Evolutionary conservation across 208 protist species (phyloP), one percentile per base, ranked within the genome.

Genomic region (Leishmania amazonensis): DNA sequence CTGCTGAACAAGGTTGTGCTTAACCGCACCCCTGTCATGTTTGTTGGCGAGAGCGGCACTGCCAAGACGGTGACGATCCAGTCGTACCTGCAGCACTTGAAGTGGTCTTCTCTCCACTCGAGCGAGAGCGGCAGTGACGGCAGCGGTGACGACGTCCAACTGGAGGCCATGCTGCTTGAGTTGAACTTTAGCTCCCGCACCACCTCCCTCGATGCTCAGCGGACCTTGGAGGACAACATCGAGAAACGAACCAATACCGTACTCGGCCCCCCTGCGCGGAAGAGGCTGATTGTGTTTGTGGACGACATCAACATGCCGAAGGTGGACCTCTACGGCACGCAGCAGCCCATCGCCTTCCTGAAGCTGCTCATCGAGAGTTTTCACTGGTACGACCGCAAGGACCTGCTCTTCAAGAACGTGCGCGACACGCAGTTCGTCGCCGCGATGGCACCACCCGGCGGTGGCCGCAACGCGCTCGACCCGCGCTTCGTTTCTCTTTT

Each of bases 251-350:
- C 97, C 47, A 98, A 98, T 79, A 98, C 98, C 68, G 97, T 97
- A 1, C 96, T 98, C 54, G 98, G 98, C 58, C 99, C 99, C 72
- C 97, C 98, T 71, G 92, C 94, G 6, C 98, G 99, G 83, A 99
- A 99, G 90, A 93, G 94, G 2, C 91, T 99, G 68, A 88, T 99
- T 28, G 92, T 99, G 11, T 99, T 99, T 91, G 91, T 99, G 42
- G 99, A 99, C 87, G 99, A 99, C 89, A 88, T 99, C 76, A 99
- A 99, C 90, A 99, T 99, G 98, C 99, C 99, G 11, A 93, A 94
- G 68, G 97, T 99, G 73, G 99, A 99, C 89, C 93, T 93, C 3
- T 99, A 99, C 88, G 99, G 98, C 35, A 99, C 99, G 51, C 98
- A 99, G 94, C 99, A 99, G 91, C 99, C 99, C 35, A 99, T 99